These are phyloP conservation scores for Picea abies DNA, from an alignment of 83 land plant species.

Conservation along the genomic window DNA sequence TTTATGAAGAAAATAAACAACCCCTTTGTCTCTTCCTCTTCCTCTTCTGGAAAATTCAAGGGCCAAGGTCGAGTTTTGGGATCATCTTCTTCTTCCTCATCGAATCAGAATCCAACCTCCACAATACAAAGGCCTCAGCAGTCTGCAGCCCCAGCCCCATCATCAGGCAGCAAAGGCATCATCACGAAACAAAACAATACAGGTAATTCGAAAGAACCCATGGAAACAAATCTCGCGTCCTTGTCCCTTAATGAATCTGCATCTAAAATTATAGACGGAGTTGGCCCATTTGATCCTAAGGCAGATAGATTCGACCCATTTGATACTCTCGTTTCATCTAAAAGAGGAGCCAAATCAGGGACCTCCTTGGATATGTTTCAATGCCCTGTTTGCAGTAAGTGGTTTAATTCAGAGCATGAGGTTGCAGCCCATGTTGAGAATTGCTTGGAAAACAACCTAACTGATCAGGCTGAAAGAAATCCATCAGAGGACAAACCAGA, in stretches of 20 bases:
- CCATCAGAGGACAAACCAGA: background rate
- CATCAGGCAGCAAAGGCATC: background rate
- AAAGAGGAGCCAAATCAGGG: conserved; percentile 24
- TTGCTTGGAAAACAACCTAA: conserved; percentile 30
- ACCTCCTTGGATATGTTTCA: conserved; percentile 34
- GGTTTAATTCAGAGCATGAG: conserved; percentile 55
- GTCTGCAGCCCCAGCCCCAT: background rate
- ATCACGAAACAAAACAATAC: background rate
- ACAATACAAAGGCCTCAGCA: conserved; percentile 8
- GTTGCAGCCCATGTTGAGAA: conserved; percentile 59
- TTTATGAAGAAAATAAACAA: conserved; percentile 83
- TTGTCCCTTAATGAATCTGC: conserved; percentile 1
- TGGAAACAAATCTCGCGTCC: background rate
- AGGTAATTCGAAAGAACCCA: background rate
- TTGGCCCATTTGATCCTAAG: background rate
- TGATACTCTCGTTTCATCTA: conserved; percentile 34
- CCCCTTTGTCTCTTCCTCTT: conserved; percentile 73
- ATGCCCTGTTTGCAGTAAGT: conserved; percentile 64
- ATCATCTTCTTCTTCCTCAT: conserved; percentile 25
- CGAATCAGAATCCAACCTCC: conserved; percentile 13
- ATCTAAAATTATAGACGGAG: background rate
- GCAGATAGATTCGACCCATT: conserved; percentile 47
- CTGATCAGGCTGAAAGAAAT: background rate
- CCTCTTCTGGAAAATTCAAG: conserved; percentile 39
- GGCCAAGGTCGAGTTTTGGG: conserved; percentile 69